Base-by-base conservation (phyloP, 257 asterid genomes). In the Leptodermis oblonga region DNA sequence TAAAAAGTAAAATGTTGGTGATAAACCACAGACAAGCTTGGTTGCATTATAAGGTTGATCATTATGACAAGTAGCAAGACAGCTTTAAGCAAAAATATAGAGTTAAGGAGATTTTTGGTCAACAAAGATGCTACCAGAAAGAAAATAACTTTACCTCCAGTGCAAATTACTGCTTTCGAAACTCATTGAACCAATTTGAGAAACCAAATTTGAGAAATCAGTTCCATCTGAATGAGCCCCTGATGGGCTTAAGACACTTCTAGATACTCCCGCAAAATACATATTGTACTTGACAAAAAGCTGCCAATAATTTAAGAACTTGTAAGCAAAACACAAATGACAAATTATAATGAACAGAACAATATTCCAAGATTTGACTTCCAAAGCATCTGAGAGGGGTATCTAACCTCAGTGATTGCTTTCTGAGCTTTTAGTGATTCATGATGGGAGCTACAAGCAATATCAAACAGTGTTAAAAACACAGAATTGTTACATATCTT, bases 371-470 rank as follows among this genome's bases (percentile, higher is more conserved):
- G 33, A 72, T 34, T 26, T 10, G 41, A 53, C 14, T 13, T 31
- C 46, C 52, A 58, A 59, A 59, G 31, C 20, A 75, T 65, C 56
- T 34, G 71, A 58, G 49, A 28, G 15, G 65, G 64, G 33, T 53
- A 69, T 77, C 92, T 81, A 69, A 91, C 99, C 99, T 94, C 99
- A 54, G 84, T 94, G 74, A 94, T 91, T 73, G 97, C 96, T 89
- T 94, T 94, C 90, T 94, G 99, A 79, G 96, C 86, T 81, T 94
- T 94, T 41, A 86, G 92, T 58, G 99, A 82, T 81, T 91, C 99
- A 64, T 87, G 88, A 78, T 91, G 97, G 78, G 99, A 94, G 87
- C 99, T 94, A 76, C 77, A 76, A 74, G 78, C 63, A 67, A 79
- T 26, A 73, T 73, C 54, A 66, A 73, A 69, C 65, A 59, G 53